Evolutionary conservation across 129 eudicot genomes (phyloP), one percentile per base, ranked within the genome.

Genomic region (Flaveria robusta): DNA sequence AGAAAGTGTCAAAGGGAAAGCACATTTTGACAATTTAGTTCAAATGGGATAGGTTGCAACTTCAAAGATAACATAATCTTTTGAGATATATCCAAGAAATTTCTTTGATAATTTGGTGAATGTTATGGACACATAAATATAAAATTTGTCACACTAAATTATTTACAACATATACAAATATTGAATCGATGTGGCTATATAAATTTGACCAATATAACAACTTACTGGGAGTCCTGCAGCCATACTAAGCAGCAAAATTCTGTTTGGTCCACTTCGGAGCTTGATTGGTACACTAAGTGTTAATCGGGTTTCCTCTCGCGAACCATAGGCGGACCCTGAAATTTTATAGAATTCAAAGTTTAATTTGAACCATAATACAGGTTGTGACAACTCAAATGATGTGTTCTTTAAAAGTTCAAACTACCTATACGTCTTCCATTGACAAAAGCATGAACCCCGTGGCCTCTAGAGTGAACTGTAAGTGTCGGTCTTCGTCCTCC

Each of bases 221-320:
- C 94, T 82, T 70, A 94, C 99, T 15, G 96, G 96, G 68, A 94
- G 81, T 66, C 99, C 99, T 45, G 89, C 87, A 74, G 99, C 86
- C 68, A 94, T 74, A 51, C 99, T 91, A 75, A 94, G 90, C 18
- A 94, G 81, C 18, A 90, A 80, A 45, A 94, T 87, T 68, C 64
- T 83, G 73, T 91, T 94, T 16, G 79, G 77, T 74, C 97, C 99
- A 16, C 81, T 88, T 22, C 9, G 86, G 37, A 94, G 82, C 51
- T 87, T 80, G 31, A 89, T 86, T 5, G 90, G 86, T 82, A 84
- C 79, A 18, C 41, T 77, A 75, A 83, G 84, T 14, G 79, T 81
- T 72, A 91, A 80, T 68, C 85, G 83, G 74, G 83, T 81, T 22
- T 73, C 76, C 74, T 81, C 77, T 54, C 87, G 77, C 7, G 87